Base-by-base conservation (phyloP, 108 stramenopile species). In the Seminavis robusta region DNA sequence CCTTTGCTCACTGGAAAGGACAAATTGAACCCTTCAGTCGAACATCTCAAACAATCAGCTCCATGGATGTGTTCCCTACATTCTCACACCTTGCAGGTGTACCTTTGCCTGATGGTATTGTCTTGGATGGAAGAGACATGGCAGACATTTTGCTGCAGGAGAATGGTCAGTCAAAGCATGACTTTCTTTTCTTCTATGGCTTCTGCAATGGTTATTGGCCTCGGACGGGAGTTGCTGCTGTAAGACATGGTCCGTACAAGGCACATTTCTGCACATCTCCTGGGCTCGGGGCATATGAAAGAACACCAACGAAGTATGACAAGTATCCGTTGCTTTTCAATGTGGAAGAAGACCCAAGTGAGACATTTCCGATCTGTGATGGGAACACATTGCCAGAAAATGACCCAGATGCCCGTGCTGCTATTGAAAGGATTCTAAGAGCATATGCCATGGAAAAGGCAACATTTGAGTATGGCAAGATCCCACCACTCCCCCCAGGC, bases 51-150 rank as follows among this genome's bases (percentile, higher is more conserved):
- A 43, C 63, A 10, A 45, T 73, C 4, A 67, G 65, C 46, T 60
- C 66, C 10, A 29, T 73, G 30, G 76, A 77, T 63, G 63, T 77
- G 24, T 73, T 77, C 46, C 76, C 76, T 0, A 77, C 76, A 3
- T 52, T 77, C 0, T 73, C 69, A 11, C 41, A 33, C 3, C 52
- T 77, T 46, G 69, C 69, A 23, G 75, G 69, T 47, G 40, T 64
- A 33, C 57, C 71, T 3, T 41, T 77, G 2, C 76, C 76, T 23
- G 33, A 44, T 3, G 58, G 69, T 27, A 56, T 55, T 10, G 39
- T 47, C 1, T 62, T 64, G 16, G 76, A 77, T 61, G 76, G 76
- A 7, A 46, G 53, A 27, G 75, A 76, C 38, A 58, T 59, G 65
- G 56, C 69, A 27, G 25, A 59, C n/a, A 61, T 71, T 32, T 31